These are phyloP conservation scores for Turnera subulata DNA, from an alignment of 345 rosid species.

Conservation along the genomic window DNA sequence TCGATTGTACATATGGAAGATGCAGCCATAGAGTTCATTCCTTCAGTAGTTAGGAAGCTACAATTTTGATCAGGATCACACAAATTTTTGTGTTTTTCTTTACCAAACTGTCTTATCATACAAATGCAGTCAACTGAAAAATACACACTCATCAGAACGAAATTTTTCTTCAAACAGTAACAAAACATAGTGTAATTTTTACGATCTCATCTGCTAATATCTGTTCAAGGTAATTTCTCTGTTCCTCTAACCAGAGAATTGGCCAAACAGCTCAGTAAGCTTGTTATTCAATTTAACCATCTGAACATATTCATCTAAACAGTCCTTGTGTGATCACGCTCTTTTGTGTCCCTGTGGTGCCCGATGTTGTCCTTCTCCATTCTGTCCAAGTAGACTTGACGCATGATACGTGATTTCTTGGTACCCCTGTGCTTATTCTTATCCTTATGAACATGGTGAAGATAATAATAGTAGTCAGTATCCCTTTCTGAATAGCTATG, in stretches of 20 bases:
- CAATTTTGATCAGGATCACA: constrained; percentile 18
- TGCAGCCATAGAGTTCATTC: neutral
- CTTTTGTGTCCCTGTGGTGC: constrained; percentile 27
- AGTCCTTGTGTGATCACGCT: constrained; percentile 15
- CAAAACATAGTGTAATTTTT: constrained; percentile 14
- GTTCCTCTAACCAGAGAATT: constrained; percentile 11
- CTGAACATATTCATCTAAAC: constrained; percentile 5
- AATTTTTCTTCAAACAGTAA: neutral
- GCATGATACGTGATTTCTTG: constrained; percentile 15
- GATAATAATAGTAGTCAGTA: constrained; percentile 15
- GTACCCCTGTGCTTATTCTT: constrained; percentile 35
- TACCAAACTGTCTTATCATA: constrained; percentile 9
- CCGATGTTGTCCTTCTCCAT: constrained; percentile 26
- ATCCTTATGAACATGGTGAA: constrained; percentile 29
- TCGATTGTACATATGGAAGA: constrained; percentile 2
- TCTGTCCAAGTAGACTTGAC: constrained; percentile 27
- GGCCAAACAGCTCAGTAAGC: constrained; percentile 4
- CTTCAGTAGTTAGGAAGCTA: constrained; percentile 6
- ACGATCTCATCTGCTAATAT: constrained; percentile 5
- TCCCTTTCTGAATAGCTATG: constrained; percentile 37
- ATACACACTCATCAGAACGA: neutral
- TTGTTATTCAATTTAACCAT: neutral
- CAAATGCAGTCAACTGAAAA: constrained; percentile 2
- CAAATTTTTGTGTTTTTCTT: constrained; percentile 13
- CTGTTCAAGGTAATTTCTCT: constrained; percentile 1